Evolutionary conservation across 495 filamentous ascomycete species (phyloP), one percentile per base, ranked within the genome.

Genomic region (Aspergillus sparsus): DNA sequence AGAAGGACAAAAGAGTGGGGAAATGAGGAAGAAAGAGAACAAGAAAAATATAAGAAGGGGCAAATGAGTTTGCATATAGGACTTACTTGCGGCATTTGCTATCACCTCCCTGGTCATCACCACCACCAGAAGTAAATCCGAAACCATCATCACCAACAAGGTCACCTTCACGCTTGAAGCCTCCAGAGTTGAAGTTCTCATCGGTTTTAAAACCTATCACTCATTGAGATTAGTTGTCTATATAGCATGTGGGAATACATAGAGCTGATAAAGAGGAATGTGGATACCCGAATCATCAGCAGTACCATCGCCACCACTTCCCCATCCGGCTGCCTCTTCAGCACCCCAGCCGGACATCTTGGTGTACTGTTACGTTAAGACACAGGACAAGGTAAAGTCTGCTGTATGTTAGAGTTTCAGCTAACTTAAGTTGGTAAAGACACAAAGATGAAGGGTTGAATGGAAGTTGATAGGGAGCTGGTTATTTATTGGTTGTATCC

Each of bases 51-150:
- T 36, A n/a, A 64, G 5, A 36, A 2, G 36, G 52, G n/a, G 60
- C 54, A 4, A 2, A 9, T 10, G 21, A 27, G 21, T 27, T 27
- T 27, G 21, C 21, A 27, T 27, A 27, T 33, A 31, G 36, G 18
- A 75, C 78, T 65, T 64, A 84, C 81, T 72, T 75, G 68, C 80
- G 81, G 62, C 72, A 80, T n/a, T 60, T 63, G 45, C 71, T 68
- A 49, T 75, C 73, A 61, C 60, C 60, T 49, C 51, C 60, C 32
- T 35, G 21, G 15, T 32, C 65, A 61, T 58, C 61, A 39, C 51
- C 60, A 57, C 50, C 60, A 55, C 53, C 51, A 60, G 56, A 59
- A 50, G 55, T 18, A 45, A 61, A 34, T 32, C 49, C 50, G 13
- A 37, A 55, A 44, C 58, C 56, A 50, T 47, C 55, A 55, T 37